Evolutionary conservation across 495 filamentous ascomycete genomes (phyloP).

Genomic region (Penicillium manginii): DNA sequence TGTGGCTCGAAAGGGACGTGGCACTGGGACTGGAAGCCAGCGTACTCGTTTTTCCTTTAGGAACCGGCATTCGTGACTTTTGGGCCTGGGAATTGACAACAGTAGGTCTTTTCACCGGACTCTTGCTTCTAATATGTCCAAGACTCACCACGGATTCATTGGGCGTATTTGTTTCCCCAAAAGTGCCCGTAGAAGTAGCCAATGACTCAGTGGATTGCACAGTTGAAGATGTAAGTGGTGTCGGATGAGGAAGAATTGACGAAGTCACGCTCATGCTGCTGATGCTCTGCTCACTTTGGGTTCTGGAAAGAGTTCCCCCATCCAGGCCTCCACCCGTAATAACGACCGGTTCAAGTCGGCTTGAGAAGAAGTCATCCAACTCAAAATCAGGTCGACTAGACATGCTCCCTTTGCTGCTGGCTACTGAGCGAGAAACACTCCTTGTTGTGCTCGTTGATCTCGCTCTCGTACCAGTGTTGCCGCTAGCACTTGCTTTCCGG

Average conservation of each 20-base stretch:
- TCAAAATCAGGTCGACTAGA: slow-evolving; percentile 56
- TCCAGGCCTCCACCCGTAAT: slow-evolving; percentile 72
- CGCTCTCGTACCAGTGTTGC: slow-evolving; percentile 46
- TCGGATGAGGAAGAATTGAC: slow-evolving; percentile 25
- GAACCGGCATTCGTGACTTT: slow-evolving; percentile 29
- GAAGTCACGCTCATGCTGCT: slow-evolving; percentile 57
- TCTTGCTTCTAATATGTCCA: slow-evolving; percentile 8
- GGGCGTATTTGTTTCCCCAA: slow-evolving; percentile 16
- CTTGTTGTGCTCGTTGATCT: slow-evolving; percentile 61
- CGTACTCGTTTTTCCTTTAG: slow-evolving; percentile 17
- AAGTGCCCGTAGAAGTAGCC: slow-evolving; percentile 30
- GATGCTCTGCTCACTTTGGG: slow-evolving; percentile 66
- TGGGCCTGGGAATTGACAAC: neutral
- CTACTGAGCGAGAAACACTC: slow-evolving; percentile 49
- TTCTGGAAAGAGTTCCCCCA: slow-evolving; percentile 56
- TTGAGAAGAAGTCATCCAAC: slow-evolving; percentile 70
- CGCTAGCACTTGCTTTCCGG: slow-evolving; percentile 52
- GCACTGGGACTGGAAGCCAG: slow-evolving; percentile 32
- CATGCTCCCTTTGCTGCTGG: slow-evolving; percentile 58
- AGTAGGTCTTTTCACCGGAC: slow-evolving; percentile 7
- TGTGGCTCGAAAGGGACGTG: slow-evolving; percentile 34
- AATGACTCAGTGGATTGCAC: slow-evolving; percentile 42
- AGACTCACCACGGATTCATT: slow-evolving; percentile 12
- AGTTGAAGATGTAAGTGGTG: slow-evolving; percentile 25
- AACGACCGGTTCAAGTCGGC: slow-evolving; percentile 83